These are phyloP conservation scores for Debaryomyces psychrophilus DNA, from an alignment of 1,139 yeast species.

Conservation along the genomic window DNA sequence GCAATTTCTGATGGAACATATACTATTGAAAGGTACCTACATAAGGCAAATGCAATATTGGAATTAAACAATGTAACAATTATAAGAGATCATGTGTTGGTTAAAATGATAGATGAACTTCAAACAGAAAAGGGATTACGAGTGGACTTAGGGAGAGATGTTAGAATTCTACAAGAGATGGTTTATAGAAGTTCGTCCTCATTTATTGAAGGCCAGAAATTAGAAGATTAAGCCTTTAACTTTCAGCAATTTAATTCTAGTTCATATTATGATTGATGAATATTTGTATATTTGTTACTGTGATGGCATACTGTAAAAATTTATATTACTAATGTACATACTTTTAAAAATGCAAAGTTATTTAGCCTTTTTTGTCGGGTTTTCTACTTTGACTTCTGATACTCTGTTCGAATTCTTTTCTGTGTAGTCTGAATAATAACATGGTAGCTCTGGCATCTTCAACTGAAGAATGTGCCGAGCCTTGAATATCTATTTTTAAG, in stretches of 20 bases:
- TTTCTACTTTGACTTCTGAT: slow-evolving; percentile 4
- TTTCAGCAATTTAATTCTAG: background rate
- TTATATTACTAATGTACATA: slow-evolving; percentile 8
- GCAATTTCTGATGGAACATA: slow-evolving; percentile 28
- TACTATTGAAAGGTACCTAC: slow-evolving; percentile 19
- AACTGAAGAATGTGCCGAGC: slow-evolving; percentile 79
- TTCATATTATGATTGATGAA: background rate
- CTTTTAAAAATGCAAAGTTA: background rate
- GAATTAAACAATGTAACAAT: slow-evolving; percentile 17
- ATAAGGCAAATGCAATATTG: slow-evolving; percentile 22
- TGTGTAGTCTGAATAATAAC: slow-evolving; percentile 68
- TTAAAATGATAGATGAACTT: slow-evolving; percentile 13
- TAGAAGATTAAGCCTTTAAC: slow-evolving; percentile 32
- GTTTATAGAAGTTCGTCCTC: slow-evolving; percentile 43
- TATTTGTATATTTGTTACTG: slow-evolving; percentile 4
- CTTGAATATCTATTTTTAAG: slow-evolving; percentile 66
- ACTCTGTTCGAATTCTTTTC: slow-evolving; percentile 58
- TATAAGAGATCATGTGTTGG: slow-evolving; percentile 20
- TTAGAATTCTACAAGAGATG: slow-evolving; percentile 37
- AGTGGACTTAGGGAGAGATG: slow-evolving; percentile 22
- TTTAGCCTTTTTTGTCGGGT: background rate
- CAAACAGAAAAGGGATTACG: slow-evolving; percentile 18
- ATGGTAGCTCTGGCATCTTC: slow-evolving; percentile 91
- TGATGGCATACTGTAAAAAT: slow-evolving; percentile 2
- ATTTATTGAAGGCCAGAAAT: slow-evolving; percentile 39